Evolutionary conservation across 441 rosid species (phyloP).

Genomic region (Hura crepitans): DNA sequence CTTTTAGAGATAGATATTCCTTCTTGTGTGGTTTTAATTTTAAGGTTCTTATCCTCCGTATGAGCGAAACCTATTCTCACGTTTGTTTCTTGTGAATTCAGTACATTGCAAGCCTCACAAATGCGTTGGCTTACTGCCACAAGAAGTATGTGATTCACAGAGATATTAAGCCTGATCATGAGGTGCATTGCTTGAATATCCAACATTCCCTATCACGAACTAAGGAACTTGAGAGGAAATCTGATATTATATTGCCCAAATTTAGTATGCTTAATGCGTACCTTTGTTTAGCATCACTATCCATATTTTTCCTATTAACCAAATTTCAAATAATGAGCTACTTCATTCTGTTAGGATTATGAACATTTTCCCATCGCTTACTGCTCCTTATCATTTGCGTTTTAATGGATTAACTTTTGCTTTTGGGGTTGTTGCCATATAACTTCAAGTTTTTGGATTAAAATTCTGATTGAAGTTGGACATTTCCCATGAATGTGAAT

Average conservation of each 20-base stretch:
- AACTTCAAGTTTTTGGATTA: neutral
- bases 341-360: neutral
- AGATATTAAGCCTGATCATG: slow-evolving; percentile 95
- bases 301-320: neutral
- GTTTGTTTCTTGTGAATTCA: slow-evolving; percentile 26
- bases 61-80: neutral
- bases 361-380: neutral
- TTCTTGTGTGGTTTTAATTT: neutral
- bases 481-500: neutral
- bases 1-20: neutral
- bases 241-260: neutral
- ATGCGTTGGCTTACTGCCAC: slow-evolving; percentile 85
- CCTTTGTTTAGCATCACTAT: neutral
- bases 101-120: slow-evolving; percentile 84
- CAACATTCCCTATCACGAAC: neutral
- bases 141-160: slow-evolving; percentile 88
- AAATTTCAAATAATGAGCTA: neutral
- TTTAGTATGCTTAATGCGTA: neutral
- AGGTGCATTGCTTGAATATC: slow-evolving; percentile 39
- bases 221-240: neutral
- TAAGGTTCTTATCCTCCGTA: neutral
- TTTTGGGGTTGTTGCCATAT: too few species aligned
- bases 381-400: neutral
- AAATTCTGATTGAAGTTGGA: slow-evolving; percentile 6
- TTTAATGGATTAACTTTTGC: neutral